A percentile compares a stretch with the other conserved stretches of the same genome.
phyloP scores from a whole-genome alignment of 495 filamentous ascomycete genomes.

The Neurospora sp. region DNA sequence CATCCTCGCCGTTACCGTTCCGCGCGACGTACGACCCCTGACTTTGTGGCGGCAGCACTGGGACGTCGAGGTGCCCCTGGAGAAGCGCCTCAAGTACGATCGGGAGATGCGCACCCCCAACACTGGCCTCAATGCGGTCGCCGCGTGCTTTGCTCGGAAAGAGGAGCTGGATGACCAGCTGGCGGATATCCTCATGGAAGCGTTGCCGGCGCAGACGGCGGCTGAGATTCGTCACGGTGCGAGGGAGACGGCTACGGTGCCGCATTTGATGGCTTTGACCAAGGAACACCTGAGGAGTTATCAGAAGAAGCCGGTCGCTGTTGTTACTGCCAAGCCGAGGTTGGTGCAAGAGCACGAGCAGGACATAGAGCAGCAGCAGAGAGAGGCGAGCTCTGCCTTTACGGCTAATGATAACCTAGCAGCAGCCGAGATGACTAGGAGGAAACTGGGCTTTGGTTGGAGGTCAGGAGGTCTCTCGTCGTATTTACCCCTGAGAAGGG shows the following conservation, averaged over 20 bases:
- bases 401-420: not conserved
- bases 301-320: not conserved
- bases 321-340: not conserved
- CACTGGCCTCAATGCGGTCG: not conserved
- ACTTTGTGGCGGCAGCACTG: not conserved
- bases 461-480: not conserved
- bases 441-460: not conserved
- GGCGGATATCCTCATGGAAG: not conserved
- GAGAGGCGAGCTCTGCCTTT: not conserved
- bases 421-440: not conserved
- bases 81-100: not conserved
- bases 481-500: not conserved
- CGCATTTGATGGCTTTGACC: not conserved
- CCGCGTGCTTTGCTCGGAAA: not conserved
- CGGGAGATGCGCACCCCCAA: not conserved
- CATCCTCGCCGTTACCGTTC: not conserved
- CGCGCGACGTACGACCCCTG: not conserved
- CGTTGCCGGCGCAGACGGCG: slow-evolving; percentile 1
- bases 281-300: not conserved
- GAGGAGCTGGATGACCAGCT: slow-evolving; percentile 1
- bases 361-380: not conserved
- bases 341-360: not conserved
- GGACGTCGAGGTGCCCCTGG: not conserved
- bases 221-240: not conserved
- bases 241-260: not conserved